Percentiles rank a stretch among this genome's conserved stretches.
Conservation (phyloP, 2,329 filamentous ascomycete genomes). For the Alternaria triticina region DNA sequence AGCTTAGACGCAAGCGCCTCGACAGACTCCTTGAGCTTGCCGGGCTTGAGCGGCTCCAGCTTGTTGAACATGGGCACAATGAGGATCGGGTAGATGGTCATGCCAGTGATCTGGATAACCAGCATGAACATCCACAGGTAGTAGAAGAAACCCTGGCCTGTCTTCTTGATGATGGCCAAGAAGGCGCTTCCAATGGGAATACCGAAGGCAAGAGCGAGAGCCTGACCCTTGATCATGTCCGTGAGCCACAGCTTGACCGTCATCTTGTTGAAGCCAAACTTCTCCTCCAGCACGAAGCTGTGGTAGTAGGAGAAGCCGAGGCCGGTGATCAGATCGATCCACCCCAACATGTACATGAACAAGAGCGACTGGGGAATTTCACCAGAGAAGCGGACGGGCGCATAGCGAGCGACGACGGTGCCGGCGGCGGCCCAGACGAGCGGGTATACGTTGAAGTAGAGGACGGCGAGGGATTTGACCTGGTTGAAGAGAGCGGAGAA, state of each 20-base stretch:
- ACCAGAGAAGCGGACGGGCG: conserved; percentile 80
- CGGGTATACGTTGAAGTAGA: conserved; percentile 89
- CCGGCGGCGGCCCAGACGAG: conserved; percentile 88
- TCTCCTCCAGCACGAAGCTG: conserved; percentile 94
- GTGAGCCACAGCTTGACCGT: conserved; percentile 85
- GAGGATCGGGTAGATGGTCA: conserved; percentile 92
- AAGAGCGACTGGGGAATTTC: conserved; percentile 93
- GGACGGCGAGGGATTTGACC: conserved; percentile 85
- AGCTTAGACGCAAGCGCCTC: conserved; percentile 83
- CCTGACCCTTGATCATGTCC: conserved; percentile 90
- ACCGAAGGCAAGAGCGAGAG: conserved; percentile 78
- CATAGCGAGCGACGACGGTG: conserved; percentile 72
- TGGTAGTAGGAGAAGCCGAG: conserved; percentile 87
- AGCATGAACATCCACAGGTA: conserved; percentile 96
- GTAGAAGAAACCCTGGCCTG: conserved; percentile 94
- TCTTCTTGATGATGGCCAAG: conserved; percentile 91
- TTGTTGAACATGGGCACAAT: conserved; percentile 99
- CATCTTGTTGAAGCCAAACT: conserved; percentile 99
- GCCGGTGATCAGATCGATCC: conserved; percentile 79
- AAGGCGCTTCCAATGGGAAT: conserved; percentile 91
- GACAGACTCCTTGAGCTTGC: conserved; percentile 84
- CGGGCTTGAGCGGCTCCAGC: conserved; percentile 87
- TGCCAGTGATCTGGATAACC: conserved; percentile 88
- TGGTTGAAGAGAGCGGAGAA: conserved; percentile 82
- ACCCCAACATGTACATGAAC: conserved; percentile 86